Conservation (phyloP, 2,329 filamentous ascomycete genomes). For the Xylariaceae sp. region DNA sequence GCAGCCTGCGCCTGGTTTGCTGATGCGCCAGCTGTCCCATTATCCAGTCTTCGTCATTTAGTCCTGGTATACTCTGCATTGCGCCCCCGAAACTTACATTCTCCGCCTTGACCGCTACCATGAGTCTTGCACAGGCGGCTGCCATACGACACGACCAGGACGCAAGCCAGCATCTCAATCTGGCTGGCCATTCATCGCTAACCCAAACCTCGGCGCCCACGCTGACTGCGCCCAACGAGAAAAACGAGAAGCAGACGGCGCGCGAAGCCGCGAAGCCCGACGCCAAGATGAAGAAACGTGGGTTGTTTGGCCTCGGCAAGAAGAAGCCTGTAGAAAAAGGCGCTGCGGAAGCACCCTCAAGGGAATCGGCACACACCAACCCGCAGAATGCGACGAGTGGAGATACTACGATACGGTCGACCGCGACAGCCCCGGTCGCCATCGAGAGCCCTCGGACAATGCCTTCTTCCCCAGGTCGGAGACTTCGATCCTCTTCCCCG, state of each 20-base stretch:
- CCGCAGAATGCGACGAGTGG: conserved; percentile 27
- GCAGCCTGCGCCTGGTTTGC: conserved; percentile 19
- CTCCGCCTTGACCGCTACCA: conserved; percentile 16
- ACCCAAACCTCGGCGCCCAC: conserved; percentile 33
- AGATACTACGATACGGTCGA: conserved; percentile 35
- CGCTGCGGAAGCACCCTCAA: conserved; percentile 30
- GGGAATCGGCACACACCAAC: conserved; percentile 31
- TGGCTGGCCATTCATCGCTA: conserved; percentile 21
- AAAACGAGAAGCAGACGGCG: conserved; percentile 26
- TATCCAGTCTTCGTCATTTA: conserved; percentile 16
- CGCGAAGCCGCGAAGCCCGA: conserved; percentile 31
- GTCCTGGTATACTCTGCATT: conserved; percentile 16
- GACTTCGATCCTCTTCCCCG: conserved; percentile 63
- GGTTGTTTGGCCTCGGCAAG: conserved; percentile 57
- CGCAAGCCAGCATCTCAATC: conserved; percentile 19
- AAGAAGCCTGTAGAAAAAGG: conserved; percentile 49
- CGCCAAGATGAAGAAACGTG: conserved; percentile 47
- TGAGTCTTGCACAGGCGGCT: conserved; percentile 32
- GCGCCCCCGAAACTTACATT: neutral
- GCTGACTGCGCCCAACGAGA: conserved; percentile 24
- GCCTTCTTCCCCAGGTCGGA: conserved; percentile 60
- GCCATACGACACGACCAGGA: conserved; percentile 26
- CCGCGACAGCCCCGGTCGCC: conserved; percentile 40
- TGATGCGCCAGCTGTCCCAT: conserved; percentile 23
- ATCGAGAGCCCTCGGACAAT: conserved; percentile 41